phyloP scores from a whole-genome alignment of 2,329 filamentous ascomycete genomes.

The Aspergillus oerlinghausenensis region DNA sequence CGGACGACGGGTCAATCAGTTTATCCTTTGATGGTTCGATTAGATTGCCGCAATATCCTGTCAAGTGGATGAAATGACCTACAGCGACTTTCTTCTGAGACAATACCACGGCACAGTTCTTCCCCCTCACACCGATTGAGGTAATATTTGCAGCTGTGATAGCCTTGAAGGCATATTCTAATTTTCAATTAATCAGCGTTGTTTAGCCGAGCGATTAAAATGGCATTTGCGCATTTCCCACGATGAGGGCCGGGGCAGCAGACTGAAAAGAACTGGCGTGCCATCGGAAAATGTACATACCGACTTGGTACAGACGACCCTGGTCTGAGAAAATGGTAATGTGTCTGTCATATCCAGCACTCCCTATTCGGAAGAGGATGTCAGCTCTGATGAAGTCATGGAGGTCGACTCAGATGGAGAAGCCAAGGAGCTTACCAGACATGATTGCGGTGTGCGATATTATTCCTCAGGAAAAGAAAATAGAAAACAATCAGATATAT shows the following conservation, averaged over 20 bases:
- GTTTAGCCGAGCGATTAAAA: slow-evolving; percentile 27
- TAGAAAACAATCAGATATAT: slow-evolving; percentile 3
- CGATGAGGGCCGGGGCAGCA: slow-evolving; percentile 2
- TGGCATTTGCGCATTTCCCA: slow-evolving; percentile 6
- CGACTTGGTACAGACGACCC: slow-evolving; percentile 98
- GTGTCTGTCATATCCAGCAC: slow-evolving; percentile 93
- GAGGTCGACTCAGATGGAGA: slow-evolving; percentile 8
- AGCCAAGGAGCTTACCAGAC: slow-evolving; percentile 36
- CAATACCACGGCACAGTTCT: slow-evolving; percentile 93
- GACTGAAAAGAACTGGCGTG: slow-evolving; percentile 9
- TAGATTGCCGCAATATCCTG: slow-evolving; percentile 5
- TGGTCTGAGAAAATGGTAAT: slow-evolving; percentile 99
- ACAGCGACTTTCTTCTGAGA: slow-evolving; percentile 99
- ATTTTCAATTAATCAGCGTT: slow-evolving; percentile 19
- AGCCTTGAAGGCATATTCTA: slow-evolving; percentile 99
- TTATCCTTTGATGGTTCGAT: slow-evolving; percentile 66
- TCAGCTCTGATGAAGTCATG: slow-evolving; percentile 30
- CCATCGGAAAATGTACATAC: slow-evolving; percentile 44
- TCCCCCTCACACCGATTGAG: slow-evolving; percentile 90
- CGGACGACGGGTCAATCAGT: slow-evolving; percentile 94
- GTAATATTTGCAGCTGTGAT: slow-evolving; percentile 99
- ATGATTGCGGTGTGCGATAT: slow-evolving; percentile 29
- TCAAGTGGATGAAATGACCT: slow-evolving; percentile 41
- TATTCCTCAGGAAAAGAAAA: slow-evolving; percentile 9
- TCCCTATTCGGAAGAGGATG: slow-evolving; percentile 50